Percentiles rank a stretch among this genome's conserved stretches.
Conservation (phyloP, 208 protist genomes). For the Acanthamoeba culbertsoni region DNA sequence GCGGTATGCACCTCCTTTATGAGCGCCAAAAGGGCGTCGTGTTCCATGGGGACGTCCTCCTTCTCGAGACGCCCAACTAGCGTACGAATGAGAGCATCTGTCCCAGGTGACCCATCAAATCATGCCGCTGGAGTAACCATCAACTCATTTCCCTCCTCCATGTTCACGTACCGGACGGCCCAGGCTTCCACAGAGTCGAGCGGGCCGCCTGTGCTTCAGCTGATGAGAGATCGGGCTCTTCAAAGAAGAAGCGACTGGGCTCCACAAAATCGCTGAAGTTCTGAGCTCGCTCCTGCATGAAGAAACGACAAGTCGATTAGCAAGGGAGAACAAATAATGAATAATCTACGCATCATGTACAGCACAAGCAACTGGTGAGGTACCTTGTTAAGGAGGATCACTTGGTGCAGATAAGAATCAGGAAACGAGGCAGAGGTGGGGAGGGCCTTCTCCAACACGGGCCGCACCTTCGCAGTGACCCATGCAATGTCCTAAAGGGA, state of each 20-base stretch:
- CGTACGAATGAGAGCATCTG: not conserved
- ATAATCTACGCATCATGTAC: too few relatives aligned
- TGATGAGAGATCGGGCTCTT: not conserved
- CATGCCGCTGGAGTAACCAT: not conserved
- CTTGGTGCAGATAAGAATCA: not conserved
- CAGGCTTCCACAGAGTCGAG: not conserved
- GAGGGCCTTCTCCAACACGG: not conserved
- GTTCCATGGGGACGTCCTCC: constrained; percentile 12
- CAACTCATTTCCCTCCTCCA: not conserved
- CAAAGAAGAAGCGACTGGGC: constrained; percentile 16
- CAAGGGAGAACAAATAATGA: too few relatives aligned
- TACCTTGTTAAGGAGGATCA: constrained; percentile 17
- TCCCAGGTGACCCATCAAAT: not conserved
- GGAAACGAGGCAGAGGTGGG: not conserved
- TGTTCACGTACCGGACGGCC: not conserved
- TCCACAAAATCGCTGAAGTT: constrained; percentile 16
- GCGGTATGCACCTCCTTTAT: not conserved
- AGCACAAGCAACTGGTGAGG: not conserved
- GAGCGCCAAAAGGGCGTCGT: not conserved
- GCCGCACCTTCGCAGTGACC: not conserved
- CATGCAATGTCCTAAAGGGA: not conserved
- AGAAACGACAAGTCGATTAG: not conserved
- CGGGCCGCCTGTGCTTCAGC: not conserved
- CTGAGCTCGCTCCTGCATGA: constrained; percentile 3
- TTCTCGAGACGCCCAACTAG: not conserved